Evolutionary conservation across 192 early-diverging fungal genomes (phyloP), one percentile per base, ranked within the genome.

Genomic region (Phycomyces nitens): DNA sequence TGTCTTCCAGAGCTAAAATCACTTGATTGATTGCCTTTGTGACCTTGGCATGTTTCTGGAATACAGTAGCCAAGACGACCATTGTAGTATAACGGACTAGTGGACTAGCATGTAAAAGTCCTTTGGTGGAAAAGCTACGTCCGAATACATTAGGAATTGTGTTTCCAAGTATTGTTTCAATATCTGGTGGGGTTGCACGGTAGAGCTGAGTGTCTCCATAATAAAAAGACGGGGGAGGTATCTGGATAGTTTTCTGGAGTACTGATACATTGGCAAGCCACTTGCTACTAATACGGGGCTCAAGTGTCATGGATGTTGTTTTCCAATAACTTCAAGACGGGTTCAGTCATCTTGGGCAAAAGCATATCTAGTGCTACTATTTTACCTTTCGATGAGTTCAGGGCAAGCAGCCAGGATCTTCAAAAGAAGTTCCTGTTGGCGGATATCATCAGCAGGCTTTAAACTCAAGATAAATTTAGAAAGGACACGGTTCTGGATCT

Each of bases 261-360:
- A 92, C 60, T 2, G 90, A 84, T 76, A 92, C 86, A 62, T 91
- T 94, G 4, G 82, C 81, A n/a, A 92, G 57, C 86, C 88, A 94
- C 53, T 84, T 82, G 2, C 75, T 70, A 3, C 86, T 88, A 11
- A 84, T 71, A 22, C 88, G 81, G 16, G 90, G 90, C 20, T 94
- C 92, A 68, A 89, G 83, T 20, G 87, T 86, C 27, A 90, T 60
- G 15, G 69, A 70, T 6, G 72, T 68, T 18, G 75, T 68, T 63
- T 80, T 71, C 89, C 88, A 92, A 60, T 78, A 90, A 11, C 88
- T 90, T 63, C 52, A 39, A 27, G 1, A 39, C 23, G 2, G 22
- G 38, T 22, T 52, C n/a, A 24, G 71, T 23, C 38, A 70, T 55
- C n/a, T 55, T 50, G 21, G 39, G 23, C 38, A 66, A 39, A 10